Percentiles rank a stretch among this genome's conserved stretches.
These are phyloP conservation scores for Puccinellia tenuiflora DNA, from an alignment of 176 grass and related monocot genomes.

Conservation along the genomic window DNA sequence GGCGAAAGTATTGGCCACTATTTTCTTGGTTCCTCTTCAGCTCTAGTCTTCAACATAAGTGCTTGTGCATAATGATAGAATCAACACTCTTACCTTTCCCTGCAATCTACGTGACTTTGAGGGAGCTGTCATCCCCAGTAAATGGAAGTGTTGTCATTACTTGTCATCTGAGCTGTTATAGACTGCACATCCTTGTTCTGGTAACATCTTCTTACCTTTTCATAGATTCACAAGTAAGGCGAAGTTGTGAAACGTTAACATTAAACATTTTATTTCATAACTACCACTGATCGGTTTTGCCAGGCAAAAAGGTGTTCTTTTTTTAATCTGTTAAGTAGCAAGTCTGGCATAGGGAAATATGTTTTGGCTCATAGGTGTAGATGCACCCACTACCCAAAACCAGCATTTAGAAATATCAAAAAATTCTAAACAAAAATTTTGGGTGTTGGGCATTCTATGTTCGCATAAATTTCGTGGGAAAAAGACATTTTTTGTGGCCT, in stretches of 20 bases:
- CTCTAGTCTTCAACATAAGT: not conserved
- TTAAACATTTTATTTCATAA: not conserved
- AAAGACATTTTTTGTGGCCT: too few relatives aligned
- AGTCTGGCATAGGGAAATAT: not conserved
- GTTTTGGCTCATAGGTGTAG: too few relatives aligned
- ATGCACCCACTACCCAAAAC: too few relatives aligned
- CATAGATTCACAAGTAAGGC: not conserved
- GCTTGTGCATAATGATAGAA: not conserved
- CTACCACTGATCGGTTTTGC: not conserved
- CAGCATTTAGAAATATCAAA: too few relatives aligned
- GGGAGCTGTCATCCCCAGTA: not conserved
- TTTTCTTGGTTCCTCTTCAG: not conserved
- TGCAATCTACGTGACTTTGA: not conserved
- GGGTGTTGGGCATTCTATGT: too few relatives aligned
- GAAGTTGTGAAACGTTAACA: constrained; percentile 1
- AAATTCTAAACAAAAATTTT: too few relatives aligned
- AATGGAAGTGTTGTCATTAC: not conserved
- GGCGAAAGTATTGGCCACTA: not conserved
- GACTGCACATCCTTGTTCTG: not conserved
- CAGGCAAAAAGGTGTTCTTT: not conserved
- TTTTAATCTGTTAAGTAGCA: not conserved
- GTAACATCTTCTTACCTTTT: constrained; percentile 30
- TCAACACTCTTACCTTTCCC: not conserved
- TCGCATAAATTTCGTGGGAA: too few relatives aligned
- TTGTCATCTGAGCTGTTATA: not conserved